Base-by-base conservation (phyloP, 441 rosid species). In the Gossypium aridum region DNA sequence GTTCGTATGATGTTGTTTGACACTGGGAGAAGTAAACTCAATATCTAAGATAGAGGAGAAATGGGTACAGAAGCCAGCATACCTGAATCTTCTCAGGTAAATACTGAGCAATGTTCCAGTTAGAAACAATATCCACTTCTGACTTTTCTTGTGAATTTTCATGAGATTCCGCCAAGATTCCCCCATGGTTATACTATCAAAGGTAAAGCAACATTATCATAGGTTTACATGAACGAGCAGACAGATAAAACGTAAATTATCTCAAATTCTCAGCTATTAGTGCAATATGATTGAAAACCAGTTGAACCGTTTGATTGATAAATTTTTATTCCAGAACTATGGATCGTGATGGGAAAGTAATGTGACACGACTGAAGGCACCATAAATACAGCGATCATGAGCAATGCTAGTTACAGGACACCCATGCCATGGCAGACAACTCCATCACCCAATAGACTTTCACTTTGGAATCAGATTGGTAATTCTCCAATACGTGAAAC, bases 11-110 rank as follows among this genome's bases (percentile, higher is more conserved):
- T 59, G 55, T 25, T 19, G 28, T 51, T 43, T 31, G 47, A 57
- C 23, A 76, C 72, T 3, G 26, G 75, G 49, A 22, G 72, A 78
- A 39, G 34, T 7, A 51, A 66, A 60, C 4, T 61, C 16, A 39
- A 14, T 7, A 43, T 54, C 6, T 10, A 6, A 3, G 26, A 23
- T 25, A 43, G 60, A 43, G 25, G 72, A 13, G 43, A 56, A 16
- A 62, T 26, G 53, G 3, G 26, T 70, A 59, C n/a, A 5, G 16
- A 70, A 54, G 66, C 22, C n/a, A 28, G 67, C 59, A 73, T 60
- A 84, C 99, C 91, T 91, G 92, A 80, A 96, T 85, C 83, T 88
- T 85, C 83, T 95, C 88, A 20, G 98, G 97, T 64, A 95, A 84
- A 77, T 79, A 84, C 71, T 91, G 92, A 59, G 96, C 92, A 75